These are phyloP conservation scores for Penicillium lividum DNA, from an alignment of 495 filamentous ascomycete species.

Conservation along the genomic window DNA sequence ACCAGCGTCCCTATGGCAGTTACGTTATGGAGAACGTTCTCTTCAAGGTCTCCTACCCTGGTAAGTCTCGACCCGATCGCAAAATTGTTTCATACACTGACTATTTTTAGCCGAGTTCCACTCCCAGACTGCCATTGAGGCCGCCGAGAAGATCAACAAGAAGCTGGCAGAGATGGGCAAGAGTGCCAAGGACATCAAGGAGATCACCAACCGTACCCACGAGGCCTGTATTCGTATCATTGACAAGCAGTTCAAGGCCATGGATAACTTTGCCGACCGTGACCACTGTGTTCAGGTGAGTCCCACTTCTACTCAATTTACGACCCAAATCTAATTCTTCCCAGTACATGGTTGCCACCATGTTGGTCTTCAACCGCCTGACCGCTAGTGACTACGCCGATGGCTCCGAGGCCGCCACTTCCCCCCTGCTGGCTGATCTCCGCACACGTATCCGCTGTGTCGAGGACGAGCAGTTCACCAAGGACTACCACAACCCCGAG, in stretches of 20 bases:
- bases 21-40: conserved; percentile 99
- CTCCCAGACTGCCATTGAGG: conserved; percentile 97
- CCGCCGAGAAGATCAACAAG: conserved; percentile 80
- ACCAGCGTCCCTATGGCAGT: conserved; percentile 93
- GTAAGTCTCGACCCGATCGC: conserved; percentile 44
- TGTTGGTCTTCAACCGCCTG: conserved; percentile 91
- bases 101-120: conserved; percentile 83
- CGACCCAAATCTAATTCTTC: background rate
- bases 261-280: conserved; percentile 99
- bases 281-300: conserved; percentile 92
- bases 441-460: conserved; percentile 91
- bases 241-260: conserved; percentile 99
- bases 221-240: conserved; percentile 98
- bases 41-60: conserved; percentile 98
- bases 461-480: conserved; percentile 91
- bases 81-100: background rate
- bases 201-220: conserved; percentile 90
- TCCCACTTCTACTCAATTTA: background rate
- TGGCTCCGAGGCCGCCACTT: conserved; percentile 85
- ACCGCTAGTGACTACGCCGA: conserved; percentile 91
- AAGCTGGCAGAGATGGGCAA: conserved; percentile 83
- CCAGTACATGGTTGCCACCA: conserved; percentile 92
- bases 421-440: conserved; percentile 82
- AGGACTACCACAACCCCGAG: conserved; percentile 88
- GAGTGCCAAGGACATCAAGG: conserved; percentile 91